phyloP scores from a whole-genome alignment of 192 early-diverging fungal species.

The Lunasporangiospora selenospora region DNA sequence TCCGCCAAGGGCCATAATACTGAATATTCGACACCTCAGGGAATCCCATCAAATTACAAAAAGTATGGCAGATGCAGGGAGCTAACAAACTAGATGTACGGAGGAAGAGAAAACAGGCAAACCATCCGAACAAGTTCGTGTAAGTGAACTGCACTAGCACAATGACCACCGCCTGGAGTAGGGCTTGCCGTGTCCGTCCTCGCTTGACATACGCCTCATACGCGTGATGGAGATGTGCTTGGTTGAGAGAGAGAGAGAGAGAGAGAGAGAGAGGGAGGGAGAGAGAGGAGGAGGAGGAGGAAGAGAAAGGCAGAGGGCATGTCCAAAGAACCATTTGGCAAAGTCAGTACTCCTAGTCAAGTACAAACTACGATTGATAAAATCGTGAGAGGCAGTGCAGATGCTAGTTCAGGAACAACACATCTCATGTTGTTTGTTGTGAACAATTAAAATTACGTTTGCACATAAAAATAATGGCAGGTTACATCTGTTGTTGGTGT shows the following conservation, averaged over 20 bases:
- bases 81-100: conserved; percentile 62
- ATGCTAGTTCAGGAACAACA: too few relatives aligned
- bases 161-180: conserved; percentile 42
- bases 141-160: conserved; percentile 70
- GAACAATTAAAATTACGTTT: too few relatives aligned
- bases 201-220: conserved; percentile 58
- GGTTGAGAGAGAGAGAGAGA: neutral
- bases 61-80: conserved; percentile 64
- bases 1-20: conserved; percentile 22
- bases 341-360: too few relatives aligned
- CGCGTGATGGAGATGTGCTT: conserved; percentile 76
- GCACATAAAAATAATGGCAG: too few relatives aligned
- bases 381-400: too few relatives aligned
- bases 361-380: too few relatives aligned
- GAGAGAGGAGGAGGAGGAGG: too few relatives aligned
- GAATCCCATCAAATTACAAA: conserved; percentile 83
- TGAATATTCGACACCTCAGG: conserved; percentile 58
- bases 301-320: too few relatives aligned
- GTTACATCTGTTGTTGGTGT: too few relatives aligned
- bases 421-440: too few relatives aligned
- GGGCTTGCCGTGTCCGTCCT: conserved; percentile 44
- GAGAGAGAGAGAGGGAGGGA: neutral
- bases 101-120: conserved; percentile 69
- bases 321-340: too few relatives aligned
- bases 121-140: conserved; percentile 85